Conservation (phyloP, 345 rosid species). For the Raphanus raphanistrum region DNA sequence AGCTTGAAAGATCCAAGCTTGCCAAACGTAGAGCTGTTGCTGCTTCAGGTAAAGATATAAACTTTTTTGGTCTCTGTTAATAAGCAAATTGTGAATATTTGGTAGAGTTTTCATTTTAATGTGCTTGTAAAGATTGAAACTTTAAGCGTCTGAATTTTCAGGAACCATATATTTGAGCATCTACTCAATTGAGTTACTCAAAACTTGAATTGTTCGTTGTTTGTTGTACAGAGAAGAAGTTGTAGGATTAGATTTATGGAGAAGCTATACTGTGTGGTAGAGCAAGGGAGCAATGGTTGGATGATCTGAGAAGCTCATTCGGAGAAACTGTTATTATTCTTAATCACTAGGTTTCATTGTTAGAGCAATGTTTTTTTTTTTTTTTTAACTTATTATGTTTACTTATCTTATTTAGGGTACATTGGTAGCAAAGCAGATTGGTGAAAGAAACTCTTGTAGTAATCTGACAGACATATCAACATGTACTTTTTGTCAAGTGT, state of each 20-base stretch:
- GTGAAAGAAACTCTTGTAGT: slow-evolving; percentile 24
- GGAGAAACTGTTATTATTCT: slow-evolving; percentile 36
- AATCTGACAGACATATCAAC: slow-evolving; percentile 26
- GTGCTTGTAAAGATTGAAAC: background rate
- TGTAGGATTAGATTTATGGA: slow-evolving; percentile 30
- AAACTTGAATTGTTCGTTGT: background rate
- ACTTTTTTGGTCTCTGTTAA: background rate
- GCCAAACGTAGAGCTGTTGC: slow-evolving; percentile 33
- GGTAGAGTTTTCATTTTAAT: slow-evolving; percentile 14
- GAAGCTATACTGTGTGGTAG: slow-evolving; percentile 18
- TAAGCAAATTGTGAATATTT: background rate
- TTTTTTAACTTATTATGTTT: background rate
- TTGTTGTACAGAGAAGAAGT: slow-evolving; percentile 30
- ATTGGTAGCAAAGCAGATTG: slow-evolving; percentile 34
- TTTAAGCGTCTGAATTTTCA: background rate
- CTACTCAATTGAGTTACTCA: slow-evolving; percentile 11
- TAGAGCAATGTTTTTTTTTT: slow-evolving; percentile 9
- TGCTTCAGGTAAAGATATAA: slow-evolving; percentile 18
- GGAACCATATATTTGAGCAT: background rate
- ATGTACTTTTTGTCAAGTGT: slow-evolving; percentile 40
- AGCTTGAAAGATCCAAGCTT: slow-evolving; percentile 58
- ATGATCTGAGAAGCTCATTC: slow-evolving; percentile 21
- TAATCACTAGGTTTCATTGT: slow-evolving; percentile 30
- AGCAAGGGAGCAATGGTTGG: slow-evolving; percentile 25
- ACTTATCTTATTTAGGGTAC: slow-evolving; percentile 23